Percentiles rank a stretch among this genome's conserved stretches.
phyloP scores from a whole-genome alignment of 2,329 filamentous ascomycete species.

The Penicillium italicum region DNA sequence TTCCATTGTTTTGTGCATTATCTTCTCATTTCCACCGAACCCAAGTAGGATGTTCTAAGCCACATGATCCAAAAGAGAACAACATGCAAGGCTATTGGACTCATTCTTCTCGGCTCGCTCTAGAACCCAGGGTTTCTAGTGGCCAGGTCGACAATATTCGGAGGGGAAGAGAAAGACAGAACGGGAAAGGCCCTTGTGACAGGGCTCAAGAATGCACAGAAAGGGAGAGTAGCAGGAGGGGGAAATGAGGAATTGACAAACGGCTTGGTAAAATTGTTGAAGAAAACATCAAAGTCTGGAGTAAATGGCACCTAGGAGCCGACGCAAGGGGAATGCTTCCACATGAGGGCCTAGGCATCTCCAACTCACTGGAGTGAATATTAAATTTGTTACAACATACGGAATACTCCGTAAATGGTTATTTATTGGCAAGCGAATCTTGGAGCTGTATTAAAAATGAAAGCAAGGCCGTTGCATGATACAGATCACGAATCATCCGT shows the following conservation, averaged over 20 bases:
- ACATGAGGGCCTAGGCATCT: neutral
- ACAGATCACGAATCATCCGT: neutral
- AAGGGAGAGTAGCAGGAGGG: neutral
- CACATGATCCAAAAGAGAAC: neutral
- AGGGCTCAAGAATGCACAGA: neutral
- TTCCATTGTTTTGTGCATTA: neutral
- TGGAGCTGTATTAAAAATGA: too few species aligned
- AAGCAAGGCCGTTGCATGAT: neutral
- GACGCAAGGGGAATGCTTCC: conserved; percentile 4
- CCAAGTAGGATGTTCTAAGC: neutral
- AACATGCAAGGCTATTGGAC: neutral
- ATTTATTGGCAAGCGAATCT: neutral
- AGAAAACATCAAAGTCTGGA: neutral
- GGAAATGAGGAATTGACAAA: neutral
- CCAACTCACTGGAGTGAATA: neutral
- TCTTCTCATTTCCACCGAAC: neutral
- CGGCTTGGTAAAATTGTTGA: neutral
- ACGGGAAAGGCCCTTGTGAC: neutral
- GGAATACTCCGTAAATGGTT: too few species aligned
- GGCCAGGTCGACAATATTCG: neutral
- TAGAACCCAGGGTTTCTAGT: neutral
- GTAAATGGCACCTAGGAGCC: neutral
- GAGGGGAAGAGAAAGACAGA: neutral
- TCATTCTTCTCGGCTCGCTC: neutral
- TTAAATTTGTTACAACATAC: neutral